Evolutionary conservation across 2,329 filamentous ascomycete genomes (phyloP), one percentile per base, ranked within the genome.

Genomic region (Aspergillus proliferans): DNA sequence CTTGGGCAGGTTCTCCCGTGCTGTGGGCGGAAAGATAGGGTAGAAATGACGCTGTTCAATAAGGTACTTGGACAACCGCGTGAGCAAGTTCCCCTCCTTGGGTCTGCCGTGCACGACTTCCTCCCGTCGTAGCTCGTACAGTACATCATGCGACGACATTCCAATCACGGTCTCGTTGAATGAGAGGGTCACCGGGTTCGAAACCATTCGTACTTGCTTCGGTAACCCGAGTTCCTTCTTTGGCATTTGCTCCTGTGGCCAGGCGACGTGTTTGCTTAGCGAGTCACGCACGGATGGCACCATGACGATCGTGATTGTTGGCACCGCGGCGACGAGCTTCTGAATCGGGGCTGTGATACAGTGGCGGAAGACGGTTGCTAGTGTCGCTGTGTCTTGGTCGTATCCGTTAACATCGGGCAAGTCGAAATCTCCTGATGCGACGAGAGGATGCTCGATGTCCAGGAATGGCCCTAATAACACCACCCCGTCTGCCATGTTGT

Each of bases 11-110:
- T 74, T 81, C 49, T 81, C 77, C 44, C 90, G 78, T 45, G 86
- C 83, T 10, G 84, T 79, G 0, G 92, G 84, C 5, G 93, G 93
- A 63, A 91, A 96, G 1, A 97, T 71, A 0, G 93, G 93, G 61
- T 89, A 89, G 69, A 91, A 97, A 63, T 93, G 90, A 6, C 91
- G 77, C 71, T 97, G 93, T 69, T 95, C 87, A 49, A 98, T 81
- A 15, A 98, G 69, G 57, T 93, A 85, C 18, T 83, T 79, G 5
- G 86, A 82, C 43, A 91, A 70, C n/a, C 92, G 75, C 14, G 84
- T 82, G 60, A 92, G 76, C 22, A 87, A 60, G 57, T 87, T 83
- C 0, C 76, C 67, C 47, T 84, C 78, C 7, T 67, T 66, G 0
- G 79, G 77, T 44, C 75, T 76, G 1, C 79, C 80, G 18, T 80